These are phyloP conservation scores for Babesia bovis DNA, from an alignment of 169 alveolate species.

Conservation along the genomic window DNA sequence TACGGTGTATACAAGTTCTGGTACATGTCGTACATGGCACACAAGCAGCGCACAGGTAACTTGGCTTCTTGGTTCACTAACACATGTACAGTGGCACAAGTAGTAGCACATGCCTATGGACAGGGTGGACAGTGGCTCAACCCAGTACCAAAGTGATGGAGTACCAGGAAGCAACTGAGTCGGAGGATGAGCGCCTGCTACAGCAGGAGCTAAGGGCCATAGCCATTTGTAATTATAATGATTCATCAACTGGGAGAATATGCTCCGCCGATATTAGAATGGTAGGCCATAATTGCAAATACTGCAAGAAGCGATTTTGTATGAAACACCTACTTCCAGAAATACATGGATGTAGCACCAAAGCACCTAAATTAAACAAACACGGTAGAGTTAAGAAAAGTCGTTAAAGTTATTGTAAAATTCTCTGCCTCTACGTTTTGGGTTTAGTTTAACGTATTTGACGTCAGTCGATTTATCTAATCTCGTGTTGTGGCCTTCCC, in stretches of 20 bases:
- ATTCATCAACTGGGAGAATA: not conserved
- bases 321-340: constrained; percentile 60
- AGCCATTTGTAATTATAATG: constrained; percentile 3
- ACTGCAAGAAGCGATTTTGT: constrained; percentile 58
- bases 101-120: constrained; percentile 87
- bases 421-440: constrained; percentile 12
- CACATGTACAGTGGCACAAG: constrained; percentile 77
- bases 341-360: constrained; percentile 59
- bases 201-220: constrained; percentile 11
- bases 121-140: constrained; percentile 90
- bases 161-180: not conserved
- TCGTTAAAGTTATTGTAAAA: constrained; percentile 19
- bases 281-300: constrained; percentile 67
- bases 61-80: not conserved
- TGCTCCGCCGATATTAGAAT: constrained; percentile 39
- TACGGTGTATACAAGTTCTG: constrained; percentile 80
- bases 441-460: constrained; percentile 8
- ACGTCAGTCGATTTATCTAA: not conserved
- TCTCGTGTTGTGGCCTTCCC: not conserved
- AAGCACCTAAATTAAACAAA: constrained; percentile 50
- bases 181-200: constrained; percentile 32
- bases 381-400: constrained; percentile 57
- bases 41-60: constrained; percentile 81
- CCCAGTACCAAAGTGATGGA: constrained; percentile 80
- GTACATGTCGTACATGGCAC: constrained; percentile 84